A percentile compares a stretch with the other conserved stretches of the same genome.
phyloP scores from a whole-genome alignment of 1,284 basidiomycete genomes.

The Pseudomicrostroma phylloplanum region DNA sequence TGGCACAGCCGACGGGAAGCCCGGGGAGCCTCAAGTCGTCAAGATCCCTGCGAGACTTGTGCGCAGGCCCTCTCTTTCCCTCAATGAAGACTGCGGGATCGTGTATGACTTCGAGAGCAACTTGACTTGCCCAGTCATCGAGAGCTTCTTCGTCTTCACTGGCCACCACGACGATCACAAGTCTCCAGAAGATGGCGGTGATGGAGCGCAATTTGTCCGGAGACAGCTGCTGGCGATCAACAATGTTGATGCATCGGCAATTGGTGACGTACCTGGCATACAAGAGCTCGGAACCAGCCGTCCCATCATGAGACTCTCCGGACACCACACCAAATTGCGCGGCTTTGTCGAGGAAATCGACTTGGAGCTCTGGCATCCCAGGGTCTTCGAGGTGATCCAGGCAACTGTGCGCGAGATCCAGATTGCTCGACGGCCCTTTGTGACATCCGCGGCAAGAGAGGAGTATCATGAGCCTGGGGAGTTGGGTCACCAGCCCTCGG shows the following conservation, averaged over 20 bases:
- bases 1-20: background rate
- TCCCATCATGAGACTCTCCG: background rate
- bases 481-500: background rate
- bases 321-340: conserved; percentile 18
- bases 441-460: background rate
- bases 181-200: background rate
- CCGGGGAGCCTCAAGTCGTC: conserved; percentile 3
- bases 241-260: conserved; percentile 2
- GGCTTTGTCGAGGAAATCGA: conserved; percentile 34
- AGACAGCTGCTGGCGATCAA: conserved; percentile 10
- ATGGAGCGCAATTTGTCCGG: background rate
- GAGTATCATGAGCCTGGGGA: background rate
- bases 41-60: background rate
- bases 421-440: conserved; percentile 1
- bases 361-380: conserved; percentile 34
- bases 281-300: conserved; percentile 7
- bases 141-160: conserved; percentile 16
- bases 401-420: background rate
- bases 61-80: conserved; percentile 19
- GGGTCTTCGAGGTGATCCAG: background rate
- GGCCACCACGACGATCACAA: background rate
- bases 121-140: background rate
- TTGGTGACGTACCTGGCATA: conserved; percentile 7
- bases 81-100: background rate
- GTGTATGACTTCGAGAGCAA: background rate